Evolutionary conservation across 192 early-diverging fungal species (phyloP).

Genomic region (Backusella mclennaniae): DNA sequence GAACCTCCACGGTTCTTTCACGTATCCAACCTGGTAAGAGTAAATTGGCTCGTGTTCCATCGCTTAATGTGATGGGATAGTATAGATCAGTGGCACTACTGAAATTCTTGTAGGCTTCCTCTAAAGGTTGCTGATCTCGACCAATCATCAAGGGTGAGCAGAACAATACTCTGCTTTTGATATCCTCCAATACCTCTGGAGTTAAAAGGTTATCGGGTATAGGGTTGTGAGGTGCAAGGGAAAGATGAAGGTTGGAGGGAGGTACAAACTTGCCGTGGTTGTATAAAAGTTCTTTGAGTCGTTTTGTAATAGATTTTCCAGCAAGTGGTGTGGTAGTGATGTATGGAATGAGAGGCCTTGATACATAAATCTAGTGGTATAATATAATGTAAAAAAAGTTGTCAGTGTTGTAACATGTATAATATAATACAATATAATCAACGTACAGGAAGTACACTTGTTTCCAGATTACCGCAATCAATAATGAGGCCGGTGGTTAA

Average conservation of each 20-base stretch:
- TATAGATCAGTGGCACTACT: constrained; percentile 49
- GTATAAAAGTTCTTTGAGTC: constrained; percentile 59
- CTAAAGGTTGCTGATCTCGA: constrained; percentile 26
- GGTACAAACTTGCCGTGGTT: constrained; percentile 50
- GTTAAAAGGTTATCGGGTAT: constrained; percentile 51
- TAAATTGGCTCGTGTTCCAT: constrained; percentile 42
- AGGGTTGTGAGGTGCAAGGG: constrained; percentile 31
- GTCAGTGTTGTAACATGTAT: no score
- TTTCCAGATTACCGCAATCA: constrained; percentile 80
- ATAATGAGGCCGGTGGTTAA: constrained; percentile 78
- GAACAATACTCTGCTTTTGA: constrained; percentile 65
- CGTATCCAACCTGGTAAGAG: constrained; percentile 84
- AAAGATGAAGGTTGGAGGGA: constrained; percentile 40
- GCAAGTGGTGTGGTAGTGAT: constrained; percentile 65
- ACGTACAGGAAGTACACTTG: constrained; percentile 75
- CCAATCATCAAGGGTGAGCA: constrained; percentile 47
- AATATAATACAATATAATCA: no score
- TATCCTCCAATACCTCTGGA: constrained; percentile 57
- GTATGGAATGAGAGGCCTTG: constrained; percentile 63
- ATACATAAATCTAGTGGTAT: constrained; percentile 58
- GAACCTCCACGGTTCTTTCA: constrained; percentile 73
- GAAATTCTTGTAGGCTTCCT: constrained; percentile 48
- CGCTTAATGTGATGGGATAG: constrained; percentile 38
- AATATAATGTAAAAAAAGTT: no score
- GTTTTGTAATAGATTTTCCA: constrained; percentile 55